Evolutionary conservation across 2,329 filamentous ascomycete genomes (phyloP).

Genomic region (Alternaria brassicicola): DNA sequence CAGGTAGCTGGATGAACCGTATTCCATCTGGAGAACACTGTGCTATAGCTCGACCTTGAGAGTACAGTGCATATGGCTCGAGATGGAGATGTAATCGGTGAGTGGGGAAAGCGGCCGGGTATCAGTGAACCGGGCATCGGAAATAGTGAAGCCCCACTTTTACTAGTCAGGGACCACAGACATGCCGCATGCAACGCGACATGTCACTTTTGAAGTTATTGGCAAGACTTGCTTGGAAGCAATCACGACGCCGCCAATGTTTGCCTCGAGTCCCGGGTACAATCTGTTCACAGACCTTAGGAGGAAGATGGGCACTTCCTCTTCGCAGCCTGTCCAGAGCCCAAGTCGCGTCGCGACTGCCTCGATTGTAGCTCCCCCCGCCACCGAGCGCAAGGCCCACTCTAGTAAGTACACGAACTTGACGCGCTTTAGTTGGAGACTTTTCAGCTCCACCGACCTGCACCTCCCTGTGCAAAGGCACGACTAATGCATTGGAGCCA

Average conservation of each 20-base stretch:
- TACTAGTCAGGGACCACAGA: neutral
- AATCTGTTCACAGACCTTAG: neutral
- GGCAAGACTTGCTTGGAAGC: neutral
- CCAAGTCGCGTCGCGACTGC: neutral
- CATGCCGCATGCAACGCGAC: neutral
- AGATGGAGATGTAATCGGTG: neutral
- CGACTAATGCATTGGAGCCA: conserved; percentile 16
- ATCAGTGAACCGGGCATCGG: neutral
- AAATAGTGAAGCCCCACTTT: neutral
- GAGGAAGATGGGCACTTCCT: conserved; percentile 21
- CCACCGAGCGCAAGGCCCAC: conserved; percentile 14
- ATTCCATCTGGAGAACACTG: no score
- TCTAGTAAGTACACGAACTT: conserved; percentile 22
- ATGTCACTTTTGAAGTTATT: neutral
- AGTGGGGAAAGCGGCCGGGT: neutral
- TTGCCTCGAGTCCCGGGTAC: conserved; percentile 3
- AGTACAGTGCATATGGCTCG: neutral
- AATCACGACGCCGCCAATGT: neutral
- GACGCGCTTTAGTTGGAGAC: neutral
- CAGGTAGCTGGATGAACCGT: no score
- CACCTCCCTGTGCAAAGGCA: neutral
- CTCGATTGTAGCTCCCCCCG: conserved; percentile 11
- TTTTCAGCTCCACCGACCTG: neutral
- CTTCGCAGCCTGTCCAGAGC: conserved; percentile 21
- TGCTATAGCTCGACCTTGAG: no score